These are phyloP conservation scores for Samsoniella hepiali DNA, from an alignment of 2,329 filamentous ascomycete species.

Conservation along the genomic window DNA sequence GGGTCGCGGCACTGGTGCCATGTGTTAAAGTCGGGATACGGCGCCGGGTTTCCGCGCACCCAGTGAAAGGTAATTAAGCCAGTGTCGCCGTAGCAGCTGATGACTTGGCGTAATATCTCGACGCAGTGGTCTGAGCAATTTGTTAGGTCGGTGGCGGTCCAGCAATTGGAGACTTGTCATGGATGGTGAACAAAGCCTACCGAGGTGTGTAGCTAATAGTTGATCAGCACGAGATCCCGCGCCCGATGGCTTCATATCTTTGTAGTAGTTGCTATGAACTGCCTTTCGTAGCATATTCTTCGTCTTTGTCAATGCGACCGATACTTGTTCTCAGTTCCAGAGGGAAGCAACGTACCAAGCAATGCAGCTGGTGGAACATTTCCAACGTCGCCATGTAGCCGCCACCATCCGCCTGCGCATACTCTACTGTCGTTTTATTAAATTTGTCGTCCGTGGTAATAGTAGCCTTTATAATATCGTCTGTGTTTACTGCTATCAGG, in stretches of 20 bases:
- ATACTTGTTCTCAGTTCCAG: neutral
- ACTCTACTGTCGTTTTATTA: neutral
- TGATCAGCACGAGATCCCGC: neutral
- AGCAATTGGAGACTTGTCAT: too few relatives aligned
- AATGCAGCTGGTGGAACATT: conserved; percentile 5
- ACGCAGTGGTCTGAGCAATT: conserved; percentile 16
- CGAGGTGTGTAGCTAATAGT: neutral
- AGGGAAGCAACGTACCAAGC: neutral
- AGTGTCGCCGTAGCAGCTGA: neutral
- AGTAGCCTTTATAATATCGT: neutral
- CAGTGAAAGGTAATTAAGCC: conserved; percentile 4
- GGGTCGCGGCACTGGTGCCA: neutral
- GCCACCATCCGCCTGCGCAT: neutral
- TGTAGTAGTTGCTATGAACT: neutral
- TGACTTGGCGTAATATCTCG: conserved; percentile 11
- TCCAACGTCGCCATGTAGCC: conserved; percentile 2
- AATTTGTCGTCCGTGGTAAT: neutral
- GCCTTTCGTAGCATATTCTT: neutral
- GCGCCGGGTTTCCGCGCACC: neutral
- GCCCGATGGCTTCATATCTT: neutral
- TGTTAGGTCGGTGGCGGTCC: neutral
- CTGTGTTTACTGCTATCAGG: neutral
- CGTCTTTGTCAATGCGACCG: neutral
- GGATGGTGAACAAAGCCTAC: too few relatives aligned
- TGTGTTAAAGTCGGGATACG: conserved; percentile 2